Percentiles rank a stretch among this genome's conserved stretches.
Evolutionary conservation across 140 eudicot genomes (phyloP).

Genomic region (Anethum foeniculum): DNA sequence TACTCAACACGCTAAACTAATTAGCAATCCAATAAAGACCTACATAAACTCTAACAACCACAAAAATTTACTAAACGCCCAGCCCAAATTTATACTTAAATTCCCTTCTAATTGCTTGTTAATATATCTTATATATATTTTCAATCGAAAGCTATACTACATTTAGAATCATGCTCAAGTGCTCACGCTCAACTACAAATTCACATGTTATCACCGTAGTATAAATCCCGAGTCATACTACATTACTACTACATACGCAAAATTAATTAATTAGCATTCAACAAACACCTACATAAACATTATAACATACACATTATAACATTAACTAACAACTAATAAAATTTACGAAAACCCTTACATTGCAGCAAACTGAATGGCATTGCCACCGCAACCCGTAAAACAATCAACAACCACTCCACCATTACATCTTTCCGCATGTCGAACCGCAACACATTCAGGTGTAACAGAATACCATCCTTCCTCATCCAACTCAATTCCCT

Average conservation of each 20-base stretch:
- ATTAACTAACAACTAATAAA: not conserved
- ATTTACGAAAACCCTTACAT: constrained; percentile 30
- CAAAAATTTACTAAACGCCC: not conserved
- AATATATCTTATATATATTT: not conserved
- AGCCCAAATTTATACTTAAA: not conserved
- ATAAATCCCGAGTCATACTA: not conserved
- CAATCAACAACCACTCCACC: constrained; percentile 61
- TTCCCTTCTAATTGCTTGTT: not conserved
- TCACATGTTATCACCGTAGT: not conserved
- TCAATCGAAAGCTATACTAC: not conserved
- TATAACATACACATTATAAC: not conserved
- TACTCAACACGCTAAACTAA: not conserved
- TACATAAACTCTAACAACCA: not conserved
- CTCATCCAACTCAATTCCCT: constrained; percentile 61
- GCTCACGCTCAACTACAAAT: not conserved
- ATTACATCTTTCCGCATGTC: constrained; percentile 49
- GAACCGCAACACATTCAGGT: constrained; percentile 63
- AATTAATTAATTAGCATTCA: not conserved
- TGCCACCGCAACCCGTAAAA: constrained; percentile 78
- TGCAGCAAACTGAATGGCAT: constrained; percentile 70
- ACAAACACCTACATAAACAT: not conserved
- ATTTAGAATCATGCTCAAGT: not conserved
- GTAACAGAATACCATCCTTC: constrained; percentile 92
- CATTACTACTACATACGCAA: not conserved
- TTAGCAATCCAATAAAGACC: not conserved